Evolutionary conservation across 208 protist genomes (phyloP), one percentile per base, ranked within the genome.

Genomic region (Leishmania arabica): DNA sequence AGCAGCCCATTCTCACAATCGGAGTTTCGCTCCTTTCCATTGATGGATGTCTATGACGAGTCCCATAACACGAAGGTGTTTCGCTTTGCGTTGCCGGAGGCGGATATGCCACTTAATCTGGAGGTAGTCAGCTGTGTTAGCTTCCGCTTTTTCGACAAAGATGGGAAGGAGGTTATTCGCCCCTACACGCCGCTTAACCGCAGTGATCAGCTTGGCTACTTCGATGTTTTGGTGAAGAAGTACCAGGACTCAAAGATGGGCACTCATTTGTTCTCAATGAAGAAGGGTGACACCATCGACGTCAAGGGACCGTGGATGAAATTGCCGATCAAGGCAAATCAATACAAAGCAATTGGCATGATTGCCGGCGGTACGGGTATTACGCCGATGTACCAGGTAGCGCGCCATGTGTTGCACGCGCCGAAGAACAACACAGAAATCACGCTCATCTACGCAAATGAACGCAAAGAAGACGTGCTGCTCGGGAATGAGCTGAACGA

Each of bases 341-440:
- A 96, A 86, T 98, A 96, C 83, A 97, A 97, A 75, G 80, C 88
- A 13, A 96, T 99, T 84, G 97, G 95, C 34, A 98, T 98, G 95
- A 92, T 99, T 60, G 95, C 96, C 24, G 96, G 95, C 53, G 97
- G 96, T 56, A 98, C 97, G 11, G 97, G 97, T 56, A 99, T 99
- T 85, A 91, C 96, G 19, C 97, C 97, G 1, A 98, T 99, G 95
- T 97, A 97, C 77, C 97, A 99, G 77, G 90, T 98, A 17, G 91
- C 96, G 40, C 88, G 89, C 1, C 95, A 96, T 78, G 80, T 98
- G 40, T 81, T 98, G 40, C 79, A 85, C 49, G 80, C 91, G 15
- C 92, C 91, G 6, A 91, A 98, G 80, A 97, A 98, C 88, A 89
- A 79, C 45, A 98, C 96, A 3, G 91, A 97, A 56, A 86, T 99